phyloP scores from a whole-genome alignment of 192 early-diverging fungal genomes.

The Rhizophagus prolifer region DNA sequence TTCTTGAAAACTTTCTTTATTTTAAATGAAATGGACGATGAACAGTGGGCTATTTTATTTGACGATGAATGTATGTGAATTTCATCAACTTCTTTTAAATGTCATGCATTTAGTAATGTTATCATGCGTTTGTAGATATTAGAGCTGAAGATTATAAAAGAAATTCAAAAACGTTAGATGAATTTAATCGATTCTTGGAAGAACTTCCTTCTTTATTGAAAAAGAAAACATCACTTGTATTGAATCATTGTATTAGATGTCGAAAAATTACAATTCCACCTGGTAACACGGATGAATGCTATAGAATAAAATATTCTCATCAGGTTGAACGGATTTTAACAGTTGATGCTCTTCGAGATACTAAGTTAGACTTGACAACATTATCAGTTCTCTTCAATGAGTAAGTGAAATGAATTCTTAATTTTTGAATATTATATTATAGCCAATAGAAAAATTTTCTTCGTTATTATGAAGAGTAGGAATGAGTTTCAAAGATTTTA shows the following conservation, averaged over 20 bases:
- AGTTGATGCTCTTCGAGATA: background rate
- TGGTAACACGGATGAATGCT: background rate
- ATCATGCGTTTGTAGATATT: background rate
- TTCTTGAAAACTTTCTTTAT: too few relatives aligned
- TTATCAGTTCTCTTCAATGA: background rate
- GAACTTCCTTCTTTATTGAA: constrained; percentile 8
- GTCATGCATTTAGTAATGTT: background rate
- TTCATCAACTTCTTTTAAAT: background rate
- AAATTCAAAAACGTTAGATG: background rate
- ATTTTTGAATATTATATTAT: background rate
- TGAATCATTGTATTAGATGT: background rate
- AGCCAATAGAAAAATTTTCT: background rate
- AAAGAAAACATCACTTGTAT: background rate
- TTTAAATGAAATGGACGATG: background rate
- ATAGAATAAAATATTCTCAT: constrained; percentile 1
- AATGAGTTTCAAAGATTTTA: background rate
- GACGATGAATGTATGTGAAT: background rate
- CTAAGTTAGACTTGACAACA: background rate
- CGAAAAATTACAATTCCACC: background rate
- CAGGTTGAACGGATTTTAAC: background rate
- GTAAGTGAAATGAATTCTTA: background rate
- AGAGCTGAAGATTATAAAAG: constrained; percentile 9
- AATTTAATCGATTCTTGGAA: background rate
- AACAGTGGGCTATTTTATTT: background rate
- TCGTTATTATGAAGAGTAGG: background rate